These are phyloP conservation scores for Pleurotus salmoneostramineus DNA, from an alignment of 768 basidiomycete species.

Conservation along the genomic window DNA sequence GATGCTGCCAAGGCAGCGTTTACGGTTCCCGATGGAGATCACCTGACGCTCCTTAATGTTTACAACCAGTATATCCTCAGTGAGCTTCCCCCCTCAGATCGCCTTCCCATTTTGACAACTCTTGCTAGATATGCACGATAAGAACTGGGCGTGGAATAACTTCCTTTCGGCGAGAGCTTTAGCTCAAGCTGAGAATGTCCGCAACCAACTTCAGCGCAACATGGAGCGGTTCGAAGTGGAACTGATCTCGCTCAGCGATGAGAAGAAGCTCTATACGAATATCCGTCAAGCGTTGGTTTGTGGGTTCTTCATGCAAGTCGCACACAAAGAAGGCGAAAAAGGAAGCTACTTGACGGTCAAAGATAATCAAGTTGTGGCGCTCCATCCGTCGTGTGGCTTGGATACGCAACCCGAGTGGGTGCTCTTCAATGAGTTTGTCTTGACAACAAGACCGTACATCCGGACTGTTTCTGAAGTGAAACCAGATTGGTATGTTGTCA, in stretches of 20 bases:
- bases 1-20: conserved; percentile 88
- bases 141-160: conserved; percentile 89
- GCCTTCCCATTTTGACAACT: neutral
- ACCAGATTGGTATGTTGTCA: conserved; percentile 70
- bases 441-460: conserved; percentile 86
- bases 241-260: conserved; percentile 62
- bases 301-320: conserved; percentile 98
- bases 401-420: conserved; percentile 91
- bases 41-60: conserved; percentile 90
- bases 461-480: conserved; percentile 86
- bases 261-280: conserved; percentile 66
- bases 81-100: conserved; percentile 28
- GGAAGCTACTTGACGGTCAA: conserved; percentile 87
- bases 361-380: conserved; percentile 80
- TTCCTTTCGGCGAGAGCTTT: conserved; percentile 84
- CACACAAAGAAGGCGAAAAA: conserved; percentile 92
- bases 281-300: conserved; percentile 68
- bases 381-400: conserved; percentile 88
- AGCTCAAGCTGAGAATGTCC: conserved; percentile 90
- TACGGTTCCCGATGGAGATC: conserved; percentile 91
- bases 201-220: conserved; percentile 78
- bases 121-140: conserved; percentile 63
- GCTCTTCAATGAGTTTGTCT: conserved; percentile 89
- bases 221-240: conserved; percentile 92
- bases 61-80: conserved; percentile 90